These are phyloP conservation scores for Coemansia sp. DNA, from an alignment of 192 early-diverging fungal species.

Conservation along the genomic window DNA sequence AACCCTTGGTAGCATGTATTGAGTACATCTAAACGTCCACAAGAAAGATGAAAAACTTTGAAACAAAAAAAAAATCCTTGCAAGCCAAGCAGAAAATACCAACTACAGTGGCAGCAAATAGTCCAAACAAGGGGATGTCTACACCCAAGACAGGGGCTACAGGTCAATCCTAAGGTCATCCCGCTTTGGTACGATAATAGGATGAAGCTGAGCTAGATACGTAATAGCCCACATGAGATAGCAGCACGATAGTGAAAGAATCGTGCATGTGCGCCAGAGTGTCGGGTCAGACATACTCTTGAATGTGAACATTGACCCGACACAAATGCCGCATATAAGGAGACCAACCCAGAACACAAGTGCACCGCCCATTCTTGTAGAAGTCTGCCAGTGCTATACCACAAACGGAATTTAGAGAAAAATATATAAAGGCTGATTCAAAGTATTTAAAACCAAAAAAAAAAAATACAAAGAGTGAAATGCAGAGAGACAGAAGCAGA, in stretches of 20 bases:
- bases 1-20: too few relatives aligned
- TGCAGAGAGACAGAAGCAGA: neutral
- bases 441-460: too few relatives aligned
- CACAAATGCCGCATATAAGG: slow-evolving; percentile 33
- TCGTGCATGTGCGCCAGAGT: slow-evolving; percentile 54
- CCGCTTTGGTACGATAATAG: slow-evolving; percentile 74
- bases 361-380: slow-evolving; percentile 35
- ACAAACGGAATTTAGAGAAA: neutral
- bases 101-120: neutral
- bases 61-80: neutral
- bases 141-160: slow-evolving; percentile 11
- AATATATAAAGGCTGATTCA: too few relatives aligned
- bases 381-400: neutral
- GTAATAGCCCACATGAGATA: slow-evolving; percentile 83
- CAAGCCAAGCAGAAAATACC: neutral
- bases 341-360: slow-evolving; percentile 51
- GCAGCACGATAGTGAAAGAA: slow-evolving; percentile 47
- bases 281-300: slow-evolving; percentile 49
- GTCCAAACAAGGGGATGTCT: neutral
- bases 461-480: neutral
- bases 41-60: neutral
- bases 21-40: neutral
- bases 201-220: slow-evolving; percentile 84
- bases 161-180: slow-evolving; percentile 60
- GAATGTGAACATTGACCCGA: slow-evolving; percentile 35